Percentiles rank a stretch among this genome's conserved stretches.
Conservation (phyloP, 2,329 filamentous ascomycete genomes). For the Rutstroemia sydowiana region DNA sequence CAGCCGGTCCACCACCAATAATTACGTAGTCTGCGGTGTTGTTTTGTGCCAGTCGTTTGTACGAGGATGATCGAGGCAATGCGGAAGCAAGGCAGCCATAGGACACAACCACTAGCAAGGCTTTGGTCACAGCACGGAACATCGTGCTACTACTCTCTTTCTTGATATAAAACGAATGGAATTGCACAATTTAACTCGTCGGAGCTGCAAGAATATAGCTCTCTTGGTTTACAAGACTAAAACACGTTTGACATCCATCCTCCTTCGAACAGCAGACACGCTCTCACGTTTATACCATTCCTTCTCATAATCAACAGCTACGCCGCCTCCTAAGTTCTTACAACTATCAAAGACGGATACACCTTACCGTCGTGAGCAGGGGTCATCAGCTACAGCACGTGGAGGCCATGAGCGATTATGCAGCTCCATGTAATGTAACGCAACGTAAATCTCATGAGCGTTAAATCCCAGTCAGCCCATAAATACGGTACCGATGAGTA, state of each 20-base stretch:
- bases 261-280: neutral
- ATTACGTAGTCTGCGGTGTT: conserved; percentile 2
- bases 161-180: neutral
- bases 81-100: neutral
- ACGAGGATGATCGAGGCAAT: neutral
- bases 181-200: neutral
- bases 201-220: neutral
- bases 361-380: no score
- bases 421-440: neutral
- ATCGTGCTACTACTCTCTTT: no score
- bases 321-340: neutral
- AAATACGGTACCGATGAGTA: neutral
- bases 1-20: conserved; percentile 4
- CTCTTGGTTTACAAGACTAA: neutral
- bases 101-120: neutral
- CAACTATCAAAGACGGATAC: neutral
- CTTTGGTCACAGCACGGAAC: no score
- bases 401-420: neutral
- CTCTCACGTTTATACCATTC: neutral
- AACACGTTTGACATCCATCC: neutral
- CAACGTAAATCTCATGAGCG: neutral
- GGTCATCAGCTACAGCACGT: neutral
- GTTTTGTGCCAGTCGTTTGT: neutral
- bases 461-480: neutral
- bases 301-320: neutral